phyloP scores from a whole-genome alignment of 495 filamentous ascomycete species.

The Melanomma pulvis-pyrius region DNA sequence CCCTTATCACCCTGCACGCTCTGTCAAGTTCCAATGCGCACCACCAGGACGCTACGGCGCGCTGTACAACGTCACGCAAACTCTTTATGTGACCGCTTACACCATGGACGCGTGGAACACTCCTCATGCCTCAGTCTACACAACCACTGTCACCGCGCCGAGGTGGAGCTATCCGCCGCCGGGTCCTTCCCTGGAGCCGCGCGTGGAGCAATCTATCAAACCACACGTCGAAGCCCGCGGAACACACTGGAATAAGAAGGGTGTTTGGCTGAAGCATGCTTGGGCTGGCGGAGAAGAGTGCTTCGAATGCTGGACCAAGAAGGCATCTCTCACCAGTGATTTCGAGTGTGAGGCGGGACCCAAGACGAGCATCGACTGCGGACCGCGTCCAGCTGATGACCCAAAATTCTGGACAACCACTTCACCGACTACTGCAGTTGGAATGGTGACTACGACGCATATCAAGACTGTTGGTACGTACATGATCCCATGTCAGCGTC shows the following conservation, averaged over 20 bases:
- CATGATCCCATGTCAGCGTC: background rate
- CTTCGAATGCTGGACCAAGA: slow-evolving; percentile 16
- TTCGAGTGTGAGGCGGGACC: background rate
- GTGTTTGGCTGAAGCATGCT: slow-evolving; percentile 12
- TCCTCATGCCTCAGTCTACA: background rate
- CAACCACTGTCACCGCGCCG: background rate
- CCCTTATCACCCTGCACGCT: background rate
- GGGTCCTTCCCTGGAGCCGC: too few relatives aligned
- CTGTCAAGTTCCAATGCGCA: slow-evolving; percentile 7
- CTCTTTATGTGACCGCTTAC: background rate
- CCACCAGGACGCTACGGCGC: background rate
- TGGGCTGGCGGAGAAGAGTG: slow-evolving; percentile 6
- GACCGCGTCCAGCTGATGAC: background rate
- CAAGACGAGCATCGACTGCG: background rate
- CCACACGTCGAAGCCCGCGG: background rate
- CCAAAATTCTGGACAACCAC: background rate
- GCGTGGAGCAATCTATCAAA: background rate
- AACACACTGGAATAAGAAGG: background rate
- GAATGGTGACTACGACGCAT: background rate
- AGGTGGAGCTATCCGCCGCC: background rate
- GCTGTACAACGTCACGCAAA: background rate
- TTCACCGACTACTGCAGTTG: too few relatives aligned
- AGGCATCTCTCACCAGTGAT: background rate
- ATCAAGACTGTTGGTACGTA: background rate
- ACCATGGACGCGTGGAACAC: background rate